Percentiles rank a stretch among this genome's conserved stretches.
Evolutionary conservation across 2,329 filamentous ascomycete genomes (phyloP).

Genomic region (Coniochaeta sp.): DNA sequence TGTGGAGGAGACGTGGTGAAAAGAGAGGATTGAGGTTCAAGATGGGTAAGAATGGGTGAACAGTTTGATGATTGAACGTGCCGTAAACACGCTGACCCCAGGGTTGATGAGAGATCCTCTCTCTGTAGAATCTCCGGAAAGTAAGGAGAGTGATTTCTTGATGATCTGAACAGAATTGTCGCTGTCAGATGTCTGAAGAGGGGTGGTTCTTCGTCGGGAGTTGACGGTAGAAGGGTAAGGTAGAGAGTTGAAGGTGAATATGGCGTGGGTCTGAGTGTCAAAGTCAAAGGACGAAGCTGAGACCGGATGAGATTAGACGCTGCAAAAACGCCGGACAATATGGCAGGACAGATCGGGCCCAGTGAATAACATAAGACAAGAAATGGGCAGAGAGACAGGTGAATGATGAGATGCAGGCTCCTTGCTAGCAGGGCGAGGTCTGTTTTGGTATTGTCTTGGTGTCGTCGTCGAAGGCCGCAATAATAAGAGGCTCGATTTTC

Average conservation of each 20-base stretch:
- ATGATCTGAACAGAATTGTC: not conserved
- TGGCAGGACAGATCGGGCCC: not conserved
- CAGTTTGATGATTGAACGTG: not conserved
- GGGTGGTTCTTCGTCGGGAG: not conserved
- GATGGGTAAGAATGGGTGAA: not conserved
- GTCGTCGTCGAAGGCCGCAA: not conserved
- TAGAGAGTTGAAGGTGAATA: not conserved
- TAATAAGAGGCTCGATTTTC: slow-evolving; percentile 5
- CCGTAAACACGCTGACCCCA: not conserved
- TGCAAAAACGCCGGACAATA: not conserved
- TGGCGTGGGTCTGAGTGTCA: not conserved
- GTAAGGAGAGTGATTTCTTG: not conserved
- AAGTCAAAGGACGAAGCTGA: not conserved
- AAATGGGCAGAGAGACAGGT: not conserved
- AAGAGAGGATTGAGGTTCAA: not conserved
- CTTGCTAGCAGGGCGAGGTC: not conserved
- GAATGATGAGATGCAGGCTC: not conserved
- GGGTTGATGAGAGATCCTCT: not conserved
- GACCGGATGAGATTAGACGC: not conserved
- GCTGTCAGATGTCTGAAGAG: not conserved
- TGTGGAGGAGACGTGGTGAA: not conserved
- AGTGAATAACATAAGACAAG: not conserved
- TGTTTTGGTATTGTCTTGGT: not conserved
- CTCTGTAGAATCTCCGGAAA: too few relatives aligned
- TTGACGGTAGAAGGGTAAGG: not conserved